These are phyloP conservation scores for Cryptosporidium ryanae DNA, from an alignment of 169 alveolate genomes.

Conservation along the genomic window DNA sequence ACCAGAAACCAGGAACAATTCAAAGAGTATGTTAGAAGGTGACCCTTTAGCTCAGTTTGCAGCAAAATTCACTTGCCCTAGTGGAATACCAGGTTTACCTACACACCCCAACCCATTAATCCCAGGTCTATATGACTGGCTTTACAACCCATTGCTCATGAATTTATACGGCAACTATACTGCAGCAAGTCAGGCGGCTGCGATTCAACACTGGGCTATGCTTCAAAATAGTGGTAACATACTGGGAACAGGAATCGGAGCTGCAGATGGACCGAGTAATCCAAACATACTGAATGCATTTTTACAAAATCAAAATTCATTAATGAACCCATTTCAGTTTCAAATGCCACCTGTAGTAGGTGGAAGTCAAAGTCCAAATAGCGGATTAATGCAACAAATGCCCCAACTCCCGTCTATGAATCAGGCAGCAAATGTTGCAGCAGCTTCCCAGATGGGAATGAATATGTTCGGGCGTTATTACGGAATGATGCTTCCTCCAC, in stretches of 20 bases:
- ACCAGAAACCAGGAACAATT: background rate
- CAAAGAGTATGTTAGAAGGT: slow-evolving; percentile 10
- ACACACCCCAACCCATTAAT: background rate
- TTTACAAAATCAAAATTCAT: slow-evolving; percentile 11
- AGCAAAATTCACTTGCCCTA: slow-evolving; percentile 9
- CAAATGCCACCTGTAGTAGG: slow-evolving; percentile 36
- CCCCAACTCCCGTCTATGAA: slow-evolving; percentile 22
- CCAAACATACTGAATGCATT: too few species aligned
- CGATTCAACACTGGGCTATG: slow-evolving; percentile 73
- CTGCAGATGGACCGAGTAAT: too few species aligned
- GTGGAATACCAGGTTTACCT: background rate
- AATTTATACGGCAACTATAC: slow-evolving; percentile 70
- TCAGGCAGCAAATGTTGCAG: background rate
- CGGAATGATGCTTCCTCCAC: slow-evolving; percentile 28
- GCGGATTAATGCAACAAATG: slow-evolving; percentile 8
- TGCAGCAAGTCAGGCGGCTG: slow-evolving; percentile 71
- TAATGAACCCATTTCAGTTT: slow-evolving; percentile 27
- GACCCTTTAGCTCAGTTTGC: slow-evolving; percentile 44
- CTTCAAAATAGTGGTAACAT: slow-evolving; percentile 11
- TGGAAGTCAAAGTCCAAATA: slow-evolving; percentile 21
- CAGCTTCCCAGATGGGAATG: slow-evolving; percentile 44
- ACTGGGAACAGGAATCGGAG: too few species aligned
- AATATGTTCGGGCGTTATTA: slow-evolving; percentile 45
- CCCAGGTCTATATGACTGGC: slow-evolving; percentile 63
- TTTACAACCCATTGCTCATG: slow-evolving; percentile 59